Conservation (phyloP, 228 moss, liverwort and hornwort species). For the Sphagnum fallax region DNA sequence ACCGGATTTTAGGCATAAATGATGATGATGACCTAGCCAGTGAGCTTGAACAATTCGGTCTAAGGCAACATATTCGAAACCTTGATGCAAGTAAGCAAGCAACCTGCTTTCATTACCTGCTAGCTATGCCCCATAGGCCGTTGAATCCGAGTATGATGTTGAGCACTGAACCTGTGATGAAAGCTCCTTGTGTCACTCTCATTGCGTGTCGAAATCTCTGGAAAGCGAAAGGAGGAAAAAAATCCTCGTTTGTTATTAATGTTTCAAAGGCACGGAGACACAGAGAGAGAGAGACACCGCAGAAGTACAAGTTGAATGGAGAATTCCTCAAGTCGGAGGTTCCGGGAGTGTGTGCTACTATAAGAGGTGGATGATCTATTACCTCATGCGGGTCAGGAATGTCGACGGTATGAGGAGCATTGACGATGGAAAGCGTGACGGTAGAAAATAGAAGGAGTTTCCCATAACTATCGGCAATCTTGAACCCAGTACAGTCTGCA, state of each 20-base stretch:
- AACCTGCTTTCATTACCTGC: conserved; percentile 15
- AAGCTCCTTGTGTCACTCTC: conserved; percentile 43
- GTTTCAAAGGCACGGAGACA: not conserved
- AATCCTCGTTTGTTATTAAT: not conserved
- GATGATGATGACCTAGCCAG: no score
- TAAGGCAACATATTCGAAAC: no score
- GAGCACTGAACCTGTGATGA: conserved; percentile 36
- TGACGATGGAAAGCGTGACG: conserved; percentile 29
- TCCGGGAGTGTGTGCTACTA: no score
- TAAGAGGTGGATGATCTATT: no score
- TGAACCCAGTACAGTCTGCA: conserved; percentile 43
- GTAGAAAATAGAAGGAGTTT: conserved; percentile 37
- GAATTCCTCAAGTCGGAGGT: no score
- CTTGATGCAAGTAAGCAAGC: no score
- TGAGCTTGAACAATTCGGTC: no score
- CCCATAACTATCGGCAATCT: conserved; percentile 43
- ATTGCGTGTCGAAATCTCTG: conserved; percentile 46
- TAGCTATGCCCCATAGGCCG: conserved; percentile 41
- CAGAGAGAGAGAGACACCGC: not conserved
- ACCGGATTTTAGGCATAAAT: no score
- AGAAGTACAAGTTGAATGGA: not conserved
- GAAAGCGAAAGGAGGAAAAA: not conserved
- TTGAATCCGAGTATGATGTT: conserved; percentile 45
- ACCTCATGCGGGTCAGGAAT: conserved; percentile 38
- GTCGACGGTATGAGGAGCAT: conserved; percentile 34